Evolutionary conservation across 345 rosid species (phyloP).

Genomic region (Eucalyptus microcorys): DNA sequence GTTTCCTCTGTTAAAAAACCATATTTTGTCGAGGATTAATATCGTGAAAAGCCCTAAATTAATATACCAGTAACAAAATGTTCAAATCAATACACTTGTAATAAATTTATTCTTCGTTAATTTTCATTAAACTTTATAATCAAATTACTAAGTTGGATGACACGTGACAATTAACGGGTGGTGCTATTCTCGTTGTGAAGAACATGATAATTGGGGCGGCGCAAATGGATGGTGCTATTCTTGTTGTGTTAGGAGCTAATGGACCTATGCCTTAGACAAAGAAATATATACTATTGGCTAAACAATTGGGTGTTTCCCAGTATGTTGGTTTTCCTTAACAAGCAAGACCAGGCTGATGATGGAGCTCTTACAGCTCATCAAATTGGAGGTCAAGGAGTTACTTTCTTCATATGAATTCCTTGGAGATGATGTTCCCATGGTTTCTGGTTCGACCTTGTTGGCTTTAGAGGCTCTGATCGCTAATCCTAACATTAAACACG

Average conservation of each 20-base stretch:
- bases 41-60: no score
- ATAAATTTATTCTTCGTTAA: no score
- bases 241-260: slow-evolving; percentile 75
- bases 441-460: slow-evolving; percentile 43
- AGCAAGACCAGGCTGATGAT: slow-evolving; percentile 90
- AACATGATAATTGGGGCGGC: slow-evolving; percentile 91
- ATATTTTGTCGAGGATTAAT: not conserved
- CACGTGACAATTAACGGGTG: fast-evolving
- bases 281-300: slow-evolving; percentile 76
- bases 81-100: no score
- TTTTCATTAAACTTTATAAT: no score
- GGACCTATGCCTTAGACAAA: slow-evolving; percentile 97
- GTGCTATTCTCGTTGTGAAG: slow-evolving; percentile 18
- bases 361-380: slow-evolving; percentile 87
- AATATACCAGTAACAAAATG: no score
- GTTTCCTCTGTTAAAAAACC: not conserved
- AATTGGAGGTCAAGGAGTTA: slow-evolving; percentile 93
- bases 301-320: slow-evolving; percentile 92
- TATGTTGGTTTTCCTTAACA: slow-evolving; percentile 81
- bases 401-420: slow-evolving; percentile 74
- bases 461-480: slow-evolving; percentile 75
- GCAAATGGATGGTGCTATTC: slow-evolving; percentile 91
- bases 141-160: no score
- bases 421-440: slow-evolving; percentile 80
- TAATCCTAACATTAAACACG: slow-evolving; percentile 51